Percentiles rank a stretch among this genome's conserved stretches.
Conservation (phyloP, 164 flowering plant species). For the Stephania japonica region DNA sequence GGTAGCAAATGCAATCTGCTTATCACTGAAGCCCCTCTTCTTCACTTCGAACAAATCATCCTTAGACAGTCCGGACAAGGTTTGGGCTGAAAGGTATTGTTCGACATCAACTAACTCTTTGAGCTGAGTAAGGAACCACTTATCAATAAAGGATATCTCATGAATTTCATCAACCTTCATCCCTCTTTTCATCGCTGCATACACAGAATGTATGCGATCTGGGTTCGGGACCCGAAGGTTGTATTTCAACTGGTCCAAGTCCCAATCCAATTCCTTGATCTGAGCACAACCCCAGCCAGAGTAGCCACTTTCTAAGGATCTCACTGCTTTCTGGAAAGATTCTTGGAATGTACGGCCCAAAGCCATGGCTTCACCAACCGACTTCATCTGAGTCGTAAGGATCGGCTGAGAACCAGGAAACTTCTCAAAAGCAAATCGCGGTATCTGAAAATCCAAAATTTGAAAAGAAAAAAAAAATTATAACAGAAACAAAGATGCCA, state of each 20-base stretch:
- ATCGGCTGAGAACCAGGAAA: conserved; percentile 90
- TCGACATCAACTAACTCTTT: conserved; percentile 86
- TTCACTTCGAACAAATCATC: conserved; percentile 81
- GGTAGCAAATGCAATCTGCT: conserved; percentile 89
- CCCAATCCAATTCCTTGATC: conserved; percentile 77
- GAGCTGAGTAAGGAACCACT: conserved; percentile 92
- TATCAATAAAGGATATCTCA: conserved; percentile 69
- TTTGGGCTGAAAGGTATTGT: conserved; percentile 45
- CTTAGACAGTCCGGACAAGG: conserved; percentile 50
- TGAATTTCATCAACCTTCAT: conserved; percentile 86
- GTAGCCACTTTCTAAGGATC: conserved; percentile 80
- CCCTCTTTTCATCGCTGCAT: conserved; percentile 93
- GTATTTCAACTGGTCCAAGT: conserved; percentile 84
- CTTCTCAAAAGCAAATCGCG: conserved; percentile 96
- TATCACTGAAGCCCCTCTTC: conserved; percentile 90
- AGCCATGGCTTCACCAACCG: conserved; percentile 97
- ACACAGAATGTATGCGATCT: conserved; percentile 79
- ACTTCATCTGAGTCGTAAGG: conserved; percentile 95
- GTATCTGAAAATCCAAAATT: conserved; percentile 60
- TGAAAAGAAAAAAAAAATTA: neutral
- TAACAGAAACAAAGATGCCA: neutral
- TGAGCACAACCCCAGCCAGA: conserved; percentile 89
- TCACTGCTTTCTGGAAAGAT: conserved; percentile 91
- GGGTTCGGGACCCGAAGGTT: conserved; percentile 85
- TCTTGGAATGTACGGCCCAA: conserved; percentile 97